Conservation (phyloP, 2,329 filamentous ascomycete species). For the Epicoccum nigrum region DNA sequence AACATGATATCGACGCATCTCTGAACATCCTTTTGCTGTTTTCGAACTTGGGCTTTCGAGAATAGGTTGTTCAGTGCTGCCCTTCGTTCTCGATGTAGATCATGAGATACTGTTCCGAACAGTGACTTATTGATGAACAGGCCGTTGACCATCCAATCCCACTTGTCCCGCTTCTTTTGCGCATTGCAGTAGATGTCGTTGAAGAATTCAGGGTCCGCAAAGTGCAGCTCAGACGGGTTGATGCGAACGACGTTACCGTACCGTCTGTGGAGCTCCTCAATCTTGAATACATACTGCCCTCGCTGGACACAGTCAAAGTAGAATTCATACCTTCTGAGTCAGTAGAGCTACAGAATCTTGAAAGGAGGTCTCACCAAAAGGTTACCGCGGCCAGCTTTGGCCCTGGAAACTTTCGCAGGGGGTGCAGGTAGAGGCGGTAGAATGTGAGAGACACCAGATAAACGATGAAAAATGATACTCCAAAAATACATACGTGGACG, state of each 20-base stretch:
- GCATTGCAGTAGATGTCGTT: neutral
- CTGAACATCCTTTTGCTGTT: too few species aligned
- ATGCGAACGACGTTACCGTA: neutral
- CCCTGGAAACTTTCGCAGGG: neutral
- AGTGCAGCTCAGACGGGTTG: neutral
- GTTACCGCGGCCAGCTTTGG: neutral
- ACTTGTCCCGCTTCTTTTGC: neutral
- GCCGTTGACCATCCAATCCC: neutral
- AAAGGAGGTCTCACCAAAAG: too few species aligned
- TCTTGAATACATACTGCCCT: neutral
- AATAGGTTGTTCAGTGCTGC: neutral
- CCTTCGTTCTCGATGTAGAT: neutral
- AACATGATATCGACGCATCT: too few species aligned
- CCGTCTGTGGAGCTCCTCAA: neutral
- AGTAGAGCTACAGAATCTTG: too few species aligned
- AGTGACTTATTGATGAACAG: neutral
- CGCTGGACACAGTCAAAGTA: neutral
- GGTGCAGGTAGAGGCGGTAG: neutral
- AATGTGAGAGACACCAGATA: too few species aligned
- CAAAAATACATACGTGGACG: too few species aligned
- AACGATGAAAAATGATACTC: too few species aligned
- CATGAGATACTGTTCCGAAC: neutral
- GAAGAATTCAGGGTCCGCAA: neutral
- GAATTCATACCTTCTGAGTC: too few species aligned
- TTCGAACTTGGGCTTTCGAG: too few species aligned